Evolutionary conservation across 352 stramenopile species (phyloP), one percentile per base, ranked within the genome.

Genomic region (Globisporangium perplexum): DNA sequence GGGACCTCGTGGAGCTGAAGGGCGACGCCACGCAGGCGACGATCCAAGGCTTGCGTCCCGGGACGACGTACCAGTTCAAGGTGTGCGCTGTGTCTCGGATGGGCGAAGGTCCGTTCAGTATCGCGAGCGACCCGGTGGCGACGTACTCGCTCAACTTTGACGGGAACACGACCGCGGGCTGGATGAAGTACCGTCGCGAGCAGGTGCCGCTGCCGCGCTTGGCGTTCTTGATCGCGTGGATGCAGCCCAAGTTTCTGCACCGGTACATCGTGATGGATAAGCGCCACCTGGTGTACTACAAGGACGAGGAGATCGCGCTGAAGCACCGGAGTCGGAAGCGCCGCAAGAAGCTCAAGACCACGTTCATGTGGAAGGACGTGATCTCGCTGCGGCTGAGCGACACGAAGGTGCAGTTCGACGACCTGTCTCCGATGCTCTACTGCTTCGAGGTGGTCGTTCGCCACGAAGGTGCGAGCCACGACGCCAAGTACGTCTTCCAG

Each of bases 21-120:
- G 83, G 78, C 0, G 68, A 75, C 23, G 66, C 53, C 1, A 80
- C 68, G 12, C 67, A 77, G 41, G 68, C 66, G 11, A 86, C 70
- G 54, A 86, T 95, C 18, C 72, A 91, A 56, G 83, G 78, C 1
- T 71, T 95, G 33, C 83, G 83, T 15, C 83, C 85, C 7, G 85
- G 81, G 47, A 88, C 83, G 0, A 82, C 68, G 43, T 95, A 93
- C 46, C 83, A 93, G 61, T 93, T 95, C 55, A 91, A 93, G 43
- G 79, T 95, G 0, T 86, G 79, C 6, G 85, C 83, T 1, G 81
- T 95, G 1, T 92, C 81, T 20, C 68, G 85, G 45, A 93, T 93
- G 83, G 85, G 85, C 8, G 85, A 95, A 71, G 85, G 83, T 4
- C 83, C 85, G 5, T 93, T 93, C 35, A 93, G 81, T 55, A 49